Conservation (phyloP, 306 rosid species). For the Cajanus cajan region DNA sequence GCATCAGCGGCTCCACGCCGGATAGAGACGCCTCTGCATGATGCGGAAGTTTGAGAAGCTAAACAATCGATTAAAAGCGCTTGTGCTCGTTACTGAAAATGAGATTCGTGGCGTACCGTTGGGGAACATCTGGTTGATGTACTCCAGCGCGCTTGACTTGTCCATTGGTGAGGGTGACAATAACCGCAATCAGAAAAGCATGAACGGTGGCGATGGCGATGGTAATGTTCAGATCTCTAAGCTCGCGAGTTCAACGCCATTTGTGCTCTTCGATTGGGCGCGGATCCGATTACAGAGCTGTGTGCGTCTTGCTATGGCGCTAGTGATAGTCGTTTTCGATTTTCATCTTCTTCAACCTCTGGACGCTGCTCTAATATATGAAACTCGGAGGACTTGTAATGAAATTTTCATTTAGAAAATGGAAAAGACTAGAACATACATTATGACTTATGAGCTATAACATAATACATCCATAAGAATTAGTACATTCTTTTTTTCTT, state of each 20-base stretch:
- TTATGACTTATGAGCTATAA: too few species aligned
- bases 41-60: slow-evolving; percentile 10
- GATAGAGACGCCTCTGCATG: slow-evolving; percentile 76
- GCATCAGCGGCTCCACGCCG: slow-evolving; percentile 98
- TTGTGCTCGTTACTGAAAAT: not conserved
- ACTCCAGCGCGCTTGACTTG: slow-evolving; percentile 93
- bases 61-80: not conserved
- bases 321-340: not conserved
- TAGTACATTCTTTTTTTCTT: too few species aligned
- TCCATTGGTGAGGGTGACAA: slow-evolving; percentile 54
- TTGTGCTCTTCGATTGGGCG: slow-evolving; percentile 9
- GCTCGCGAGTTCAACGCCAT: slow-evolving; percentile 3
- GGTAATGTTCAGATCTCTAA: slow-evolving; percentile 18
- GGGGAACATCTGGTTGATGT: slow-evolving; percentile 98
- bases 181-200: slow-evolving; percentile 10
- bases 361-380: not conserved
- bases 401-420: not conserved
- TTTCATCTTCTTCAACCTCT: slow-evolving; percentile 23
- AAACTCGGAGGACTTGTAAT: slow-evolving; percentile 22
- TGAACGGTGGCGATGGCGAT: not conserved
- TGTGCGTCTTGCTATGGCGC: not conserved
- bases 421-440: not conserved
- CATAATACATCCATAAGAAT: not conserved
- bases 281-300: slow-evolving; percentile 28
- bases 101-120: slow-evolving; percentile 49